phyloP scores from a whole-genome alignment of 108 stramenopile species.

The Cyclotella distinguenda region DNA sequence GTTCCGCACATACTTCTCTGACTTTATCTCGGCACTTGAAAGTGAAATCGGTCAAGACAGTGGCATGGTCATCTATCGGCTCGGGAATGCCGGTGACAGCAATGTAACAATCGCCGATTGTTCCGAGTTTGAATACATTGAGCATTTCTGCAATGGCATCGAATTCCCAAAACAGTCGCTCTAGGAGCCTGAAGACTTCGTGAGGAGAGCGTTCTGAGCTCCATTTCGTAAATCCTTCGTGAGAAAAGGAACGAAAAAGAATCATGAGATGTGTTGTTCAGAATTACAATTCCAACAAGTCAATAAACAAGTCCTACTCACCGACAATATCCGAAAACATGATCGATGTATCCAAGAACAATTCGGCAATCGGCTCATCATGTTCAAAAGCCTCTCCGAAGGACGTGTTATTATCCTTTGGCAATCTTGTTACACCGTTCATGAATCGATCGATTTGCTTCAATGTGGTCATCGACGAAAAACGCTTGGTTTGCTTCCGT shows the following conservation, averaged over 20 bases:
- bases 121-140: constrained; percentile 49
- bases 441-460: constrained; percentile 42
- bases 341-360: constrained; percentile 66
- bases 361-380: constrained; percentile 70
- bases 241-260: not conserved
- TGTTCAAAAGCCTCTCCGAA: constrained; percentile 1
- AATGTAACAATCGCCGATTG: constrained; percentile 63
- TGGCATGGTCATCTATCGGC: constrained; percentile 54
- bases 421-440: no score
- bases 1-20: constrained; percentile 33
- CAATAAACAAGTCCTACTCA: constrained; percentile 8
- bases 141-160: constrained; percentile 43
- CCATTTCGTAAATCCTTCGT: constrained; percentile 65
- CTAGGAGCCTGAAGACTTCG: constrained; percentile 58
- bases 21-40: constrained; percentile 44
- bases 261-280: not conserved
- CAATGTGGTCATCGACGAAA: constrained; percentile 1
- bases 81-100: constrained; percentile 62
- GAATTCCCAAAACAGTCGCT: constrained; percentile 58
- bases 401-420: not conserved
- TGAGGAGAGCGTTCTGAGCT: constrained; percentile 47
- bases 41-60: constrained; percentile 45
- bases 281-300: not conserved
- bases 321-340: constrained; percentile 71
- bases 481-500: not conserved